Base-by-base conservation (phyloP, 176 grass and related monocot species). In the Tuctoria greenei region DNA sequence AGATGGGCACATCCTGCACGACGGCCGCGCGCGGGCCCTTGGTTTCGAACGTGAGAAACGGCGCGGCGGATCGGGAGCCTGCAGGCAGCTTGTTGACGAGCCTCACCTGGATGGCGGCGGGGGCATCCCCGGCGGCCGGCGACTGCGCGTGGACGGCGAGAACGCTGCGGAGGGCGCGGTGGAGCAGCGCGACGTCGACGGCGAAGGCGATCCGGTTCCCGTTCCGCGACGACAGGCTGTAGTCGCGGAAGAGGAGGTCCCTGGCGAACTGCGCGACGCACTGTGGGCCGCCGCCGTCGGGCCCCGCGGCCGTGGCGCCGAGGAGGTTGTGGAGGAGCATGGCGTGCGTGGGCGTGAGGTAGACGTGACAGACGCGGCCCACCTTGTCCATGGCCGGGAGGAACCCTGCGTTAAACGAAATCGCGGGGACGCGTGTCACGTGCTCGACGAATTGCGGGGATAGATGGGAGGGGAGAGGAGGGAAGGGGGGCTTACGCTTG, bases 1-100 rank as follows among this genome's bases (percentile, higher is more conserved):
- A 99, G 84, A 99, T 95, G 56, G 95, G 95, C 51, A 99, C 87
- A 26, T 99, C 95, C 82, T 99, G 95, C 64, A 99, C 95, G 72
- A 99, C 91, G 16, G 91, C 95, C 27, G 95, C 79, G 77, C 82
- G 81, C 25, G 85, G 16, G 57, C 95, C 95, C 75, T 99, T 99
- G 64, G 95, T 95, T 75, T 99, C 95, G 24, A 99, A 95, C 9
- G 89, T 92, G 79, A 99, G 91, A 81, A 92, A 95, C 27, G 91
- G 91, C 13, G 89, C 36, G 0, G 91, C 28, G 36, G 81, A 42
- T 25, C 82, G 89, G 12, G 91, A 89, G 5, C 89, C 89, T 0
- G 81, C 85, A 17, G 89, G 67, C 66, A 90, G 86, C 76, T 99
- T 99, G 89, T 90, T 95, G 66, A 99, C 87, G 77, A 99, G 89